A percentile compares a stretch with the other conserved stretches of the same genome.
Conservation (phyloP, 495 filamentous ascomycete genomes). For the Penicillium mononematosum region DNA sequence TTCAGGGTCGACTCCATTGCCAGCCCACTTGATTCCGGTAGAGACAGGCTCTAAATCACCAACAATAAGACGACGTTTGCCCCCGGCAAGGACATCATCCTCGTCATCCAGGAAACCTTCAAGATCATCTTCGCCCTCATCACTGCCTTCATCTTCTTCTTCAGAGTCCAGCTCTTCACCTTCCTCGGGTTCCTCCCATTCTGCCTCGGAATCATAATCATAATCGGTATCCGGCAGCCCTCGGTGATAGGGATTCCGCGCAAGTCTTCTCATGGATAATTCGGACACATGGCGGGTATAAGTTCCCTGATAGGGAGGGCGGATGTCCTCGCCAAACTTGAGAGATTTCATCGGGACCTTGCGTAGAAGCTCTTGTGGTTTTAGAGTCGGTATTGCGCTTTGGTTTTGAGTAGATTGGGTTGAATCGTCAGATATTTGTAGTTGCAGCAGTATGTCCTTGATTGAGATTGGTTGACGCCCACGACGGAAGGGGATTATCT, state of each 20-base stretch:
- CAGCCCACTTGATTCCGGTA: constrained; percentile 82
- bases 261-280: constrained; percentile 54
- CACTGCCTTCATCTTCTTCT: constrained; percentile 67
- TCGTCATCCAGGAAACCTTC: constrained; percentile 56
- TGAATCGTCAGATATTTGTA: constrained; percentile 37
- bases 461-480: constrained; percentile 56
- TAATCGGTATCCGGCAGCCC: constrained; percentile 72
- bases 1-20: constrained; percentile 46
- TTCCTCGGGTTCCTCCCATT: constrained; percentile 85
- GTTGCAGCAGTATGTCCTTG: constrained; percentile 62
- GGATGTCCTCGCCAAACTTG: constrained; percentile 80
- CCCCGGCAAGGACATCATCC: constrained; percentile 40
- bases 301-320: constrained; percentile 88
- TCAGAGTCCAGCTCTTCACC: constrained; percentile 75
- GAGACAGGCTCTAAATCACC: constrained; percentile 72
- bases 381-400: constrained; percentile 20
- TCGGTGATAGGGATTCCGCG: constrained; percentile 67
- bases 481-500: constrained; percentile 53
- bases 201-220: constrained; percentile 94
- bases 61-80: constrained; percentile 51
- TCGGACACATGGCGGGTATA: constrained; percentile 58
- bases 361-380: constrained; percentile 55
- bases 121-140: constrained; percentile 55
- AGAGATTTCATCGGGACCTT: constrained; percentile 72
- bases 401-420: constrained; percentile 3